Base-by-base conservation (phyloP, 768 basidiomycete genomes). In the Amanita subjunquillea region DNA sequence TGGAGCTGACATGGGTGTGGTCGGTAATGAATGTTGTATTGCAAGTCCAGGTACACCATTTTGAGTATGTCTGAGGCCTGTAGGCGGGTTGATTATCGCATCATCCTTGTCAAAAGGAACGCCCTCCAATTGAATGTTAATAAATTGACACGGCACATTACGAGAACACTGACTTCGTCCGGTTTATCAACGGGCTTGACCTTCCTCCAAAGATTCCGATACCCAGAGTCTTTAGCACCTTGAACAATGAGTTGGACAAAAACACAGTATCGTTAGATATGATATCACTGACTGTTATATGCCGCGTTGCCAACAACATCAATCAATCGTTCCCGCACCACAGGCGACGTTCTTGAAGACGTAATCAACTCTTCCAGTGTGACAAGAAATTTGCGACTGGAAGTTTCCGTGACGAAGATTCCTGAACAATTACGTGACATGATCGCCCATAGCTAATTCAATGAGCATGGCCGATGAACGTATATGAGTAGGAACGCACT, bases 231-330 rank as follows among this genome's bases (percentile, higher is more conserved):
- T 61, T 70, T 53, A 20, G 38, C 15, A 8, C 65, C 61, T 48
- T 40, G 20, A 22, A 29, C 10, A 50, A 41, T 45, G 29, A 42
- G 29, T 30, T 45, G 52, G 4, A 25, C 29, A 2, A 51, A 30
- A 37, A 39, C 10, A 38, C 43, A 34, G 4, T 6, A 38, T 23
- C 6, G 73, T 61, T 56, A 74, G 17, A 6, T 17, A n/a, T 10
- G 27, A 13, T 75, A 73, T 6, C 61, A 59, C 49, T 78, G 74
- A 62, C 76, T 83, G 13, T 81, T 76, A 61, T 77, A 93, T 1
- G 87, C 84, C 6, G 91, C 85, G 20, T 87, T 90, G 2, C 83
- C 89, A 3, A 96, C 70, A 0, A 93, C 85, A 57, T 91, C 85
- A 54, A 90, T 68, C 36, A 96, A 62, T 4, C 90, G 77, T 61